phyloP scores from a whole-genome alignment of 2,329 filamentous ascomycete genomes.

The Lecanoromycetidae sp. region DNA sequence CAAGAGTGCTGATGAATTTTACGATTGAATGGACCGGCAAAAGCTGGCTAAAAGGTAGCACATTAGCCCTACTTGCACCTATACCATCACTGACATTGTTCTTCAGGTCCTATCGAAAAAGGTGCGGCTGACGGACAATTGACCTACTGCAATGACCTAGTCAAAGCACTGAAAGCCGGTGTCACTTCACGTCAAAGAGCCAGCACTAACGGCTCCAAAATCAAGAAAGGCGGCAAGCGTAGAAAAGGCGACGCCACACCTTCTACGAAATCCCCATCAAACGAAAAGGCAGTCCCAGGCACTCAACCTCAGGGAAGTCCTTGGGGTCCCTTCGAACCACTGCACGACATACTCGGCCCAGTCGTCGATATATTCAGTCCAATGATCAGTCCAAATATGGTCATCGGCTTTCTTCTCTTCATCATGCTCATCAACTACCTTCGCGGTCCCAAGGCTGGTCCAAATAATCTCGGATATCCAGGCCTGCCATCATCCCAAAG shows the following conservation, averaged over 20 bases:
- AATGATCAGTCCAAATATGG: slow-evolving; percentile 61
- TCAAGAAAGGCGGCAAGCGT: slow-evolving; percentile 47
- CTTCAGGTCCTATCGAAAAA: slow-evolving; percentile 80
- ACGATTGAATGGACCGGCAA: slow-evolving; percentile 94
- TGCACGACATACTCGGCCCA: slow-evolving; percentile 58
- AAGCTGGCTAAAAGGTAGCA: slow-evolving; percentile 86
- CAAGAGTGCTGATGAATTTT: slow-evolving; percentile 75
- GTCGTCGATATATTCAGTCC: slow-evolving; percentile 57
- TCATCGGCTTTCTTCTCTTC: slow-evolving; percentile 62
- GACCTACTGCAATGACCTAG: slow-evolving; percentile 68
- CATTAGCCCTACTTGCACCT: not conserved
- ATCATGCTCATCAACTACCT: slow-evolving; percentile 66
- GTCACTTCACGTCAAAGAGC: slow-evolving; percentile 49
- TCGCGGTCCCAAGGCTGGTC: slow-evolving; percentile 32
- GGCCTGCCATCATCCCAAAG: slow-evolving; percentile 47
- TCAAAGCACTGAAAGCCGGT: slow-evolving; percentile 59
- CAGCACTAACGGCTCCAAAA: slow-evolving; percentile 33
- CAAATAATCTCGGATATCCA: slow-evolving; percentile 27
- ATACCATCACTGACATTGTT: not conserved
- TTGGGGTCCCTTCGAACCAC: slow-evolving; percentile 75
- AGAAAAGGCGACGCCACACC: slow-evolving; percentile 41
- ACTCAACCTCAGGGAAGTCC: slow-evolving; percentile 34
- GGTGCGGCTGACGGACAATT: slow-evolving; percentile 83
- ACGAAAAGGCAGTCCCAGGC: slow-evolving; percentile 29
- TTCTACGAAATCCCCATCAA: slow-evolving; percentile 9